A percentile compares a stretch with the other conserved stretches of the same genome.
Evolutionary conservation across 371 early-diverging fungal genomes (phyloP).

Genomic region (Lichtheimia ramosa): DNA sequence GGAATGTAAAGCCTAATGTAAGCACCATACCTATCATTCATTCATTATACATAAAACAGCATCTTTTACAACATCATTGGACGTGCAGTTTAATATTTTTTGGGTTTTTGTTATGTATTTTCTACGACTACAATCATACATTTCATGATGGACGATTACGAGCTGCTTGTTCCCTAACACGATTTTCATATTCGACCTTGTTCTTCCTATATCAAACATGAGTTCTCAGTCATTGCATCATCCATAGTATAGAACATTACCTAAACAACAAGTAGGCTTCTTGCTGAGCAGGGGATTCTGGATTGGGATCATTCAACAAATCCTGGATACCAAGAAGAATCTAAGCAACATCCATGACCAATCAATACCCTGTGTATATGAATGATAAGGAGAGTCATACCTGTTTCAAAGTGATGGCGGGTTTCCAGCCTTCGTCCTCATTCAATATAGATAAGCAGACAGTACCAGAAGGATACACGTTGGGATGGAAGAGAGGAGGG

Average conservation of each 20-base stretch:
- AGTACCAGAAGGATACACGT: conserved; percentile 98
- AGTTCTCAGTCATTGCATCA: background rate
- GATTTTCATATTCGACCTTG: conserved; percentile 69
- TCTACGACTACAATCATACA: background rate
- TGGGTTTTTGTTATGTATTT: background rate
- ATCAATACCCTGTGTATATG: background rate
- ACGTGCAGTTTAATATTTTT: conserved; percentile 7
- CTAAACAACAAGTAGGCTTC: conserved; percentile 91
- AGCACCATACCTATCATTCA: too few relatives aligned
- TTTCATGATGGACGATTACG: conserved; percentile 31
- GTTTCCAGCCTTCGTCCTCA: conserved; percentile 97
- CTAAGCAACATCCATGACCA: conserved; percentile 28
- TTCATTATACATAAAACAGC: too few relatives aligned
- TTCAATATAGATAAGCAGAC: conserved; percentile 98
- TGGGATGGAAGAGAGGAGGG: conserved; percentile 97
- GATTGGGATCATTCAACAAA: conserved; percentile 96
- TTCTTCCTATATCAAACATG: conserved; percentile 53
- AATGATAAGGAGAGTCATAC: conserved; percentile 38
- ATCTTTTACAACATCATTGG: background rate
- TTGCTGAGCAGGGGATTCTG: conserved; percentile 92
- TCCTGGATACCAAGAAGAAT: conserved; percentile 91
- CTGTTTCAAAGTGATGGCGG: conserved; percentile 97
- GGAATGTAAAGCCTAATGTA: conserved; percentile 22
- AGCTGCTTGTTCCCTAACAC: conserved; percentile 76
- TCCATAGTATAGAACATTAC: conserved; percentile 40